These are phyloP conservation scores for Excoecaria cochinchinensis DNA, from an alignment of 345 rosid species.

Conservation along the genomic window DNA sequence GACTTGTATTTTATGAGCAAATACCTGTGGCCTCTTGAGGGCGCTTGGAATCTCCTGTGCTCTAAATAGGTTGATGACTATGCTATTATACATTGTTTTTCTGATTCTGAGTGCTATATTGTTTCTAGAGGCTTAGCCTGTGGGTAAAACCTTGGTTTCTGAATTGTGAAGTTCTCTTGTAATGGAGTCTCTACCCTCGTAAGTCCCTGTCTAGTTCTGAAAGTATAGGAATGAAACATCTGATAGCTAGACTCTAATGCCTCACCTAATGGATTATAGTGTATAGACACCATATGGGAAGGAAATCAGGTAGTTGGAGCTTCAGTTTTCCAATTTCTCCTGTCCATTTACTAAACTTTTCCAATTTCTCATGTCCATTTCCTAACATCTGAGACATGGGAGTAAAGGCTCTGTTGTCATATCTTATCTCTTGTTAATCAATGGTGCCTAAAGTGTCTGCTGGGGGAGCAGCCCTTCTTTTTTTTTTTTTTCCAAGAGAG, in stretches of 20 bases:
- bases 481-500: background rate
- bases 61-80: background rate
- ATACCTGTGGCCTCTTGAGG: background rate
- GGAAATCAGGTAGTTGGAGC: background rate
- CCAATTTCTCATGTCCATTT: background rate
- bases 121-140: background rate
- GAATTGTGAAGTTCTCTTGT: background rate
- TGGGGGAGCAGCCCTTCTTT: background rate
- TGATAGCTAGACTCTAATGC: background rate
- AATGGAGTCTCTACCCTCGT: background rate
- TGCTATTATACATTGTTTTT: background rate
- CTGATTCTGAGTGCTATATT: no score
- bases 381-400: background rate
- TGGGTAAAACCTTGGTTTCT: background rate
- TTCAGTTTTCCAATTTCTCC: background rate
- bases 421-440: background rate
- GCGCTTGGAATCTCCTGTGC: background rate
- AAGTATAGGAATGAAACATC: background rate
- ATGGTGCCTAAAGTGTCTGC: background rate
- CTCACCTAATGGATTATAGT: background rate
- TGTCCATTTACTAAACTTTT: background rate
- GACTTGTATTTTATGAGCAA: background rate
- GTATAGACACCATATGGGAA: background rate
- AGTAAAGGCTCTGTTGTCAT: no score
- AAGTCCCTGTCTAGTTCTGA: background rate